Conservation (phyloP, 2,329 filamentous ascomycete genomes). For the Mariannaea elegans region DNA sequence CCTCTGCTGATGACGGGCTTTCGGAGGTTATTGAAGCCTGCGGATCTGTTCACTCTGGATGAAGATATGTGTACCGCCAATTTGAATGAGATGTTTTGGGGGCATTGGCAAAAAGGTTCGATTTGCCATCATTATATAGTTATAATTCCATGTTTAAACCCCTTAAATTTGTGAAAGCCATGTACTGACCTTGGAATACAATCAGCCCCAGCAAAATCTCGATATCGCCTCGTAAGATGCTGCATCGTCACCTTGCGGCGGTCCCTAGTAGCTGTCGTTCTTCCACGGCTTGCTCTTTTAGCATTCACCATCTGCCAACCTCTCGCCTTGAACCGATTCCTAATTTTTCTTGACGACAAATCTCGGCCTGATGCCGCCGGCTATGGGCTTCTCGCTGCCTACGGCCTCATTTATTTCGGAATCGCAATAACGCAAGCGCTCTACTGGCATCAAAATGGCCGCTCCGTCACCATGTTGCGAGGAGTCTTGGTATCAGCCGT, state of each 20-base stretch:
- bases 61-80: constrained; percentile 43
- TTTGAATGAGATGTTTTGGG: constrained; percentile 44
- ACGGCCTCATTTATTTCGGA: constrained; percentile 44
- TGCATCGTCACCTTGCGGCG: constrained; percentile 41
- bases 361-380: constrained; percentile 38
- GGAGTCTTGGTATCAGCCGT: constrained; percentile 45
- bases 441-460: constrained; percentile 45
- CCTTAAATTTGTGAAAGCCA: constrained; percentile 21
- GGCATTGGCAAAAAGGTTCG: constrained; percentile 42
- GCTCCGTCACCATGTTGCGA: constrained; percentile 44
- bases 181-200: constrained; percentile 29
- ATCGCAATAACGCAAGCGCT: constrained; percentile 44
- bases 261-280: constrained; percentile 42
- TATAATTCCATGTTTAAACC: constrained; percentile 16
- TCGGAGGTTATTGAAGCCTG: constrained; percentile 43
- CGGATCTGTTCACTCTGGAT: constrained; percentile 48
- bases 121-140: constrained; percentile 22
- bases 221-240: constrained; percentile 40
- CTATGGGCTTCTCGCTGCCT: constrained; percentile 46
- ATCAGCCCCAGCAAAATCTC: constrained; percentile 25
- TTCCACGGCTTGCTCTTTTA: constrained; percentile 45
- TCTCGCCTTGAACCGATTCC: constrained; percentile 46
- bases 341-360: constrained; percentile 42
- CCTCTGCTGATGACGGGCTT: constrained; percentile 49
- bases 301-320: constrained; percentile 50